phyloP scores from a whole-genome alignment of 495 filamentous ascomycete species.

The Penicillium taxi region DNA sequence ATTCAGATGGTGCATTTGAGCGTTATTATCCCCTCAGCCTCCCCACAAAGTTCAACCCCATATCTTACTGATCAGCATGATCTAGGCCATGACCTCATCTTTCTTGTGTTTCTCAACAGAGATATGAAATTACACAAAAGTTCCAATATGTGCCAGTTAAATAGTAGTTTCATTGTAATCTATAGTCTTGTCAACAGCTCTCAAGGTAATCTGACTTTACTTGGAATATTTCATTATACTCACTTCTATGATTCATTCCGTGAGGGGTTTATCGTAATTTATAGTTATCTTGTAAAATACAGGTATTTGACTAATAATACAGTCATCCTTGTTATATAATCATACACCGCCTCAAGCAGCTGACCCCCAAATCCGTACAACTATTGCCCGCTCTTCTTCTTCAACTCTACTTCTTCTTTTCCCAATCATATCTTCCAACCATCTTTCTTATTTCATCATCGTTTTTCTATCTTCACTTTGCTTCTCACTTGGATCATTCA shows the following conservation, averaged over 20 bases:
- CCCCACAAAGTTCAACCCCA: slow-evolving; percentile 13
- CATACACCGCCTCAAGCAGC: slow-evolving; percentile 3
- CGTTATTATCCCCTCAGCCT: slow-evolving; percentile 24
- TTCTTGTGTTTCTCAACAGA: slow-evolving; percentile 10
- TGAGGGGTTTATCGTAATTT: no score
- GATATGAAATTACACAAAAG: slow-evolving; percentile 16
- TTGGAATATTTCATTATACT: not conserved
- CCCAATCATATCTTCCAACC: slow-evolving; percentile 3
- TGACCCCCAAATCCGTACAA: slow-evolving; percentile 1
- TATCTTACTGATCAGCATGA: slow-evolving; percentile 11
- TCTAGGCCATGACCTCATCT: slow-evolving; percentile 14
- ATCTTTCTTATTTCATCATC: not conserved
- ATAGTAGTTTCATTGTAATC: not conserved
- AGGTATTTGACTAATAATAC: no score
- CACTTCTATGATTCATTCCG: no score
- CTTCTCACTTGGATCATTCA: not conserved
- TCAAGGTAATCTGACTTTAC: not conserved
- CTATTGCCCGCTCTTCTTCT: slow-evolving; percentile 4
- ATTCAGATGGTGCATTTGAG: slow-evolving; percentile 38
- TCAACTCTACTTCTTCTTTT: slow-evolving; percentile 8
- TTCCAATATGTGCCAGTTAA: slow-evolving; percentile 6
- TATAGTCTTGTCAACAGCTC: not conserved
- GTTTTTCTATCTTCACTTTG: no score
- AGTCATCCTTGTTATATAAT: no score
- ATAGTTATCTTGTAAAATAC: no score